Evolutionary conservation across 106 monocot genomes (phyloP), one percentile per base, ranked within the genome.

Genomic region (Dendrobium huoshanense): DNA sequence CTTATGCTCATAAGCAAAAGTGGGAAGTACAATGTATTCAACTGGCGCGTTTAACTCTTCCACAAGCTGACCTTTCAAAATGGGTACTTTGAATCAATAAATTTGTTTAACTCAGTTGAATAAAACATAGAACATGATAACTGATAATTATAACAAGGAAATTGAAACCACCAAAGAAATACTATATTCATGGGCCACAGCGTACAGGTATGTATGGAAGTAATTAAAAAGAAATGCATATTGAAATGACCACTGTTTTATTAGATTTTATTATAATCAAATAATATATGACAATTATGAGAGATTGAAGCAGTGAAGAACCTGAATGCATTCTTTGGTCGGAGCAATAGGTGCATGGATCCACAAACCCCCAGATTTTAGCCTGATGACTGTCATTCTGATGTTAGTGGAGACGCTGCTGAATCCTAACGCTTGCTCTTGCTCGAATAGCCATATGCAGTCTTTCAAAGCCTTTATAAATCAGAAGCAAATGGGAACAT

Each of bases 371-470:
- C 98, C 98, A 79, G 98, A 98, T 81, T 91, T 95, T 61, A 98
- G 91, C 82, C 91, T 98, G 65, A 98, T 89, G 55, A 95, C 91
- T 18, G 98, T 98, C 98, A 98, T 98, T 75, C 98, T 86, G 55
- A 91, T 98, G 73, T 98, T 98, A 73, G 98, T 93, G 0, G 98
- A 98, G 75, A 98, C 98, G 80, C 98, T 98, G 72, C 95, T 95
- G 81, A 98, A 98, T 78, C 98, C 95, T 85, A 98, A 82, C 75
- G 98, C 98, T 85, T 98, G 98, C 72, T 95, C 98, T 92, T 98
- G 98, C 77, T 98, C 98, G 61, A 98, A 98, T 31, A 91, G 84
- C 98, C 98, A 98, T 95, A 98, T 95, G 82, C 82, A 75, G 49
- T 85, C 85, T 81, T 93, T 98, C 72, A 98, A 85, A 58, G 88